phyloP scores from a whole-genome alignment of 768 basidiomycete species.

The Serendipita sp. region DNA sequence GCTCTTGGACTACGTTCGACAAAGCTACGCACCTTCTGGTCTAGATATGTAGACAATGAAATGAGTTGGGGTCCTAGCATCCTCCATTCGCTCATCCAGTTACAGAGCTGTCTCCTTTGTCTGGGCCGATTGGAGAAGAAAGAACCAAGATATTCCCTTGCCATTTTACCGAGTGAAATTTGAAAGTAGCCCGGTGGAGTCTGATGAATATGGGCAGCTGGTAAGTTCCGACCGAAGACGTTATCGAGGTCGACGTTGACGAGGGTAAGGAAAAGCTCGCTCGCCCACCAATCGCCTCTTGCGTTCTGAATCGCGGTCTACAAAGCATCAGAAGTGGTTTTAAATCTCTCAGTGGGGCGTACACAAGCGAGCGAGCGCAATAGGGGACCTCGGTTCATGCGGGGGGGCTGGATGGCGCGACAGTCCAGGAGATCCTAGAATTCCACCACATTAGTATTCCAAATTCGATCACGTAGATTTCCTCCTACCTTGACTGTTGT shows the following conservation, averaged over 20 bases:
- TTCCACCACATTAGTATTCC: no score
- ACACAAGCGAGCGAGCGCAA: neutral
- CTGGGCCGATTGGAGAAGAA: slow-evolving; percentile 55
- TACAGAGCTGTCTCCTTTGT: slow-evolving; percentile 46
- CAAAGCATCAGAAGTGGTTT: neutral
- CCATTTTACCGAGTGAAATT: neutral
- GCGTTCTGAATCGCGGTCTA: neutral
- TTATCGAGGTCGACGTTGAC: neutral
- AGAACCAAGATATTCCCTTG: slow-evolving; percentile 33
- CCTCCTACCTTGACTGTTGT: neutral
- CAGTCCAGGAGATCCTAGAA: neutral
- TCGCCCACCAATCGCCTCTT: neutral
- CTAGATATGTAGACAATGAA: neutral
- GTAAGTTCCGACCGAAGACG: neutral
- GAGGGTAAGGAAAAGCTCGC: neutral
- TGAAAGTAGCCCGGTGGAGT: neutral
- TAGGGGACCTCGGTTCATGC: neutral
- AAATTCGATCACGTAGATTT: no score
- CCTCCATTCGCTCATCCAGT: slow-evolving; percentile 53
- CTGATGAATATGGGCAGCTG: neutral
- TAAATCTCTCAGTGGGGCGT: neutral
- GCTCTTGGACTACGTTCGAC: slow-evolving; percentile 9
- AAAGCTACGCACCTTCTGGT: slow-evolving; percentile 32
- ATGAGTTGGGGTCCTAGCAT: neutral
- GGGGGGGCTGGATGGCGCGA: neutral